Percentiles rank a stretch among this genome's conserved stretches.
Conservation (phyloP, 2,329 filamentous ascomycete genomes). For the Alternaria infectoria region DNA sequence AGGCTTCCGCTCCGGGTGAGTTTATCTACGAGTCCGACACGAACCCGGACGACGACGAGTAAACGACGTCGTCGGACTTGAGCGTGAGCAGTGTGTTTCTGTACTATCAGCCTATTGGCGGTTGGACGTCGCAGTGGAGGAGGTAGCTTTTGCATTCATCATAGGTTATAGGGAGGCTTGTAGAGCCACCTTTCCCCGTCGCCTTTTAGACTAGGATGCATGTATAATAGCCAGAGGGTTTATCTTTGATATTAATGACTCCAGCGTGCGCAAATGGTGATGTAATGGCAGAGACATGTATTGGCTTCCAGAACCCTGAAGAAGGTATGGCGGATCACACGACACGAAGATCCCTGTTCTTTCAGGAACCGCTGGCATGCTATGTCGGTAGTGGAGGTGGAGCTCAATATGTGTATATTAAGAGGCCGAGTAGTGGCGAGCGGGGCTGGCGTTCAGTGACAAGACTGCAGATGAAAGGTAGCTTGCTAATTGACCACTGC, state of each 20-base stretch:
- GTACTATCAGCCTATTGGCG: slow-evolving; percentile 34
- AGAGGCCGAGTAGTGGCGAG: not conserved
- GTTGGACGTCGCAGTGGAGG: slow-evolving; percentile 6
- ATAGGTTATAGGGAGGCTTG: slow-evolving; percentile 29
- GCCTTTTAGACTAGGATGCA: slow-evolving; percentile 31
- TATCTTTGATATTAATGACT: slow-evolving; percentile 16
- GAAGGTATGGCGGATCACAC: slow-evolving; percentile 1
- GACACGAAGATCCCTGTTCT: not conserved
- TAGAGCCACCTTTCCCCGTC: slow-evolving; percentile 35
- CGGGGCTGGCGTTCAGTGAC: not conserved
- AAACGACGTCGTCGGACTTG: slow-evolving; percentile 9
- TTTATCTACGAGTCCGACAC: slow-evolving; percentile 81
- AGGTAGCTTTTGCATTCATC: slow-evolving; percentile 29
- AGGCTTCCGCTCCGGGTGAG: slow-evolving; percentile 71
- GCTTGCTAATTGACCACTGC: not conserved
- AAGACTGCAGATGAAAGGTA: not conserved
- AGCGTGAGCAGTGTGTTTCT: slow-evolving; percentile 20
- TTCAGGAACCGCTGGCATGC: not conserved
- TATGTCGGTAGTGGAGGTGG: slow-evolving; percentile 1
- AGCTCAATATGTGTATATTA: slow-evolving; percentile 9
- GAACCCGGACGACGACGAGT: slow-evolving; percentile 54
- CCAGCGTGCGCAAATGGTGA: not conserved
- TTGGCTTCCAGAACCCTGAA: not conserved
- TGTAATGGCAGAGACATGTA: not conserved
- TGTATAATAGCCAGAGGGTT: slow-evolving; percentile 35